Percentiles rank a stretch among this genome's conserved stretches.
Conservation (phyloP, 2,329 filamentous ascomycete genomes). For the Diaporthe batatas region DNA sequence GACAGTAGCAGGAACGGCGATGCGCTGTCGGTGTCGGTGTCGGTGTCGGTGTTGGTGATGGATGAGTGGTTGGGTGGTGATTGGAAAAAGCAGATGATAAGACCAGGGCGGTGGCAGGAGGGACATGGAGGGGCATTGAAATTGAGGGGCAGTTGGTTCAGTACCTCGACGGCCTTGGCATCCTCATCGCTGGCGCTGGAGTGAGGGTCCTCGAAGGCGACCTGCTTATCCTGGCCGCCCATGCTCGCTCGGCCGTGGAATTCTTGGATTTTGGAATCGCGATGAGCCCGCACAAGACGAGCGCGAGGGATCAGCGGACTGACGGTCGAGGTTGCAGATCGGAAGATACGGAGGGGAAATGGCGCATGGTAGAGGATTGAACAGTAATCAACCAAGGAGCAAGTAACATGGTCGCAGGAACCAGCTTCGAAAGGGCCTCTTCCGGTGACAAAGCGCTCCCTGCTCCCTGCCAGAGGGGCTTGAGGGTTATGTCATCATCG, state of each 20-base stretch:
- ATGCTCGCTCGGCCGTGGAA: slow-evolving; percentile 24
- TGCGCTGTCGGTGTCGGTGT: not conserved
- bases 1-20: not conserved
- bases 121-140: slow-evolving; percentile 10
- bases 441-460: slow-evolving; percentile 14
- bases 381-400: slow-evolving; percentile 16
- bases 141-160: slow-evolving; percentile 34
- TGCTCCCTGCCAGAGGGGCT: not conserved
- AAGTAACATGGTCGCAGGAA: not conserved
- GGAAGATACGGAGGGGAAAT: slow-evolving; percentile 11
- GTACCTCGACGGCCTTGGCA: slow-evolving; percentile 64
- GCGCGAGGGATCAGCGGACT: slow-evolving; percentile 15
- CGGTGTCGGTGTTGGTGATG: too few species aligned
- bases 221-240: slow-evolving; percentile 46
- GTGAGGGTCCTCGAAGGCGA: slow-evolving; percentile 49
- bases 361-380: slow-evolving; percentile 15
- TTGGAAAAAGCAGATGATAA: not conserved
- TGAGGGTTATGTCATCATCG: slow-evolving; percentile 29
- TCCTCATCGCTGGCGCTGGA: slow-evolving; percentile 67
- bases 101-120: not conserved
- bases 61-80: not conserved
- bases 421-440: not conserved
- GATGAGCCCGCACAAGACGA: not conserved
- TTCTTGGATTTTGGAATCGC: not conserved
- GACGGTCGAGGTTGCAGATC: slow-evolving; percentile 25